Evolutionary conservation across 352 stramenopile genomes (phyloP).

Genomic region (Aphanomyces invadans): DNA sequence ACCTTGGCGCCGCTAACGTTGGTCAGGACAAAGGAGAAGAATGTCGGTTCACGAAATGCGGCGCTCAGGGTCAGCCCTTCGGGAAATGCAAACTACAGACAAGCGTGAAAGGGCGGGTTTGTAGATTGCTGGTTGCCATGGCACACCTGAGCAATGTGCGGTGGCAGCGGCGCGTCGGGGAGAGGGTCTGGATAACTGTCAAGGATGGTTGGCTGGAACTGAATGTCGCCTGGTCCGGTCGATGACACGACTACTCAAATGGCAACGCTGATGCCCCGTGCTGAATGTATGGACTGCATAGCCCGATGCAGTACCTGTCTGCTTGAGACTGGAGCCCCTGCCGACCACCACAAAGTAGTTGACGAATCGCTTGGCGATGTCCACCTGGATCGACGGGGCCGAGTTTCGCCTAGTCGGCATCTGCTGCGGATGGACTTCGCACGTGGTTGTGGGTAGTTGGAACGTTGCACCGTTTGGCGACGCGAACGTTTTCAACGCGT

Average conservation of each 20-base stretch:
- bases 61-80: constrained; percentile 59
- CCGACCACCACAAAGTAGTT: constrained; percentile 77
- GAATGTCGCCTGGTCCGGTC: constrained; percentile 58
- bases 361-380: constrained; percentile 71
- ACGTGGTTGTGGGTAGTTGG: background rate
- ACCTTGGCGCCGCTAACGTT: constrained; percentile 70
- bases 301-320: constrained; percentile 38
- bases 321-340: constrained; percentile 24
- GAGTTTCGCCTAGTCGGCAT: constrained; percentile 26
- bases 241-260: constrained; percentile 50
- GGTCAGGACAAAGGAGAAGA: constrained; percentile 81
- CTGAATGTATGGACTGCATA: background rate
- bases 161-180: constrained; percentile 45
- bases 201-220: constrained; percentile 55
- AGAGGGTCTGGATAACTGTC: constrained; percentile 59
- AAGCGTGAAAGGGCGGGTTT: background rate
- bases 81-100: constrained; percentile 62
- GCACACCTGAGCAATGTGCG: constrained; percentile 39
- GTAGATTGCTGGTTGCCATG: background rate
- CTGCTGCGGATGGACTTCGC: no score
- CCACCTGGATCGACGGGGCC: constrained; percentile 46
- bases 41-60: constrained; percentile 46
- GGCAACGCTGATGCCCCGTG: background rate
- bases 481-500: constrained; percentile 50
- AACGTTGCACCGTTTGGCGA: background rate